Conservation (phyloP, 2,329 filamentous ascomycete species). For the Penicillium crustosum region DNA sequence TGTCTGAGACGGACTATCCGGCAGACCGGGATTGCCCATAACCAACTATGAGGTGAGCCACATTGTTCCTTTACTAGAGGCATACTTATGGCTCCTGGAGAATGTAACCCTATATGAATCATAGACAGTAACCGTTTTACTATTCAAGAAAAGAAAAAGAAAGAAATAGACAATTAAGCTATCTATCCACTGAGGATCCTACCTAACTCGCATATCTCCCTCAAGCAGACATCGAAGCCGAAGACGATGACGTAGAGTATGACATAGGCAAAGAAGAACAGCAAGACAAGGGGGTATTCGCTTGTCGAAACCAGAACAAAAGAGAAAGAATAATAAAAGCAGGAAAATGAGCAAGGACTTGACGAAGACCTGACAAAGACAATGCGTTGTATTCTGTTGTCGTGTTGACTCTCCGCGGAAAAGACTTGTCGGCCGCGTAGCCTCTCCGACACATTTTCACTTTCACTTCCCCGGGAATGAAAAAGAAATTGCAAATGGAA, state of each 20-base stretch:
- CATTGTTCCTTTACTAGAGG: background rate
- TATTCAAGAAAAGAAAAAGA: background rate
- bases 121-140: background rate
- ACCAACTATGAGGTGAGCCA: background rate
- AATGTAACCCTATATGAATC: background rate
- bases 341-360: background rate
- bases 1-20: background rate
- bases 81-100: too few relatives aligned
- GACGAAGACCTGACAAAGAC: constrained; percentile 1
- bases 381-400: background rate
- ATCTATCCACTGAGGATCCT: background rate
- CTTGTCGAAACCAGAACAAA: constrained; percentile 12
- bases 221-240: too few relatives aligned
- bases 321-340: background rate
- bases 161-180: background rate
- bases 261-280: background rate
- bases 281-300: constrained; percentile 24
- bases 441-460: background rate
- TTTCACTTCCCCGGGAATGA: background rate
- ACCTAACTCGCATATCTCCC: background rate
- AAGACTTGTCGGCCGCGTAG: background rate
- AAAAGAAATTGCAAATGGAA: background rate
- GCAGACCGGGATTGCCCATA: background rate
- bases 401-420: constrained; percentile 10
- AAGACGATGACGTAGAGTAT: background rate